Evolutionary conservation across 192 early-diverging fungal genomes (phyloP).

Genomic region (Coemansia sp.): DNA sequence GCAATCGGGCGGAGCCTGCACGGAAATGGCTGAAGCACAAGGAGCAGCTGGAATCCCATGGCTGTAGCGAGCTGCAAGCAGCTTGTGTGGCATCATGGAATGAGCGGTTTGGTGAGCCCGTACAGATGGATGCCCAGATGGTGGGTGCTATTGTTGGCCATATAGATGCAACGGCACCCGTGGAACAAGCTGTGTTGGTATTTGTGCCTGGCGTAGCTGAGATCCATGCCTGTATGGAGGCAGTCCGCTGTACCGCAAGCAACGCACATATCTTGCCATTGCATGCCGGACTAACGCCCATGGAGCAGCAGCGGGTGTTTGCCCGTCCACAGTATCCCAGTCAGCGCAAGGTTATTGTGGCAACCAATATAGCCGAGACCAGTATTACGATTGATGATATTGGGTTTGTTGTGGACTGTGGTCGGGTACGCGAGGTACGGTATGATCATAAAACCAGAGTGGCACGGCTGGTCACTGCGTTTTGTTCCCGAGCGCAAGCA

Average conservation of each 20-base stretch:
- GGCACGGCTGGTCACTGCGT: constrained; percentile 57
- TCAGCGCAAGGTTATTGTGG: constrained; percentile 79
- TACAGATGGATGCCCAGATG: constrained; percentile 58
- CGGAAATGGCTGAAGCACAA: constrained; percentile 8
- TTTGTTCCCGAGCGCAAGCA: constrained; percentile 57
- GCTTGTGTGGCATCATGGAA: constrained; percentile 26
- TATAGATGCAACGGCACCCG: constrained; percentile 54
- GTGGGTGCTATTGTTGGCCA: constrained; percentile 58
- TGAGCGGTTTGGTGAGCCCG: constrained; percentile 10
- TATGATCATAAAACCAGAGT: constrained; percentile 59
- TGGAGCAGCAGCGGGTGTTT: constrained; percentile 58
- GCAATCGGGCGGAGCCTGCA: neutral
- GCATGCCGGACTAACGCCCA: constrained; percentile 58
- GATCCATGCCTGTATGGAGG: constrained; percentile 68
- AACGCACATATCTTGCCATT: constrained; percentile 54
- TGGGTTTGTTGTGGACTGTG: constrained; percentile 69
- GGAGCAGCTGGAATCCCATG: neutral
- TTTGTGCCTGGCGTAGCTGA: constrained; percentile 75
- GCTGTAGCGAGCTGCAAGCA: neutral
- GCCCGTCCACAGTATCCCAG: constrained; percentile 38
- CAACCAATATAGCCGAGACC: constrained; percentile 86
- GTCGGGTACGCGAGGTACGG: constrained; percentile 62
- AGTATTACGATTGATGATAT: constrained; percentile 67
- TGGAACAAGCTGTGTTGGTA: constrained; percentile 60
- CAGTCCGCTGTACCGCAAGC: constrained; percentile 19